Base-by-base conservation (phyloP, 192 early-diverging fungal species). In the Backusella circina region DNA sequence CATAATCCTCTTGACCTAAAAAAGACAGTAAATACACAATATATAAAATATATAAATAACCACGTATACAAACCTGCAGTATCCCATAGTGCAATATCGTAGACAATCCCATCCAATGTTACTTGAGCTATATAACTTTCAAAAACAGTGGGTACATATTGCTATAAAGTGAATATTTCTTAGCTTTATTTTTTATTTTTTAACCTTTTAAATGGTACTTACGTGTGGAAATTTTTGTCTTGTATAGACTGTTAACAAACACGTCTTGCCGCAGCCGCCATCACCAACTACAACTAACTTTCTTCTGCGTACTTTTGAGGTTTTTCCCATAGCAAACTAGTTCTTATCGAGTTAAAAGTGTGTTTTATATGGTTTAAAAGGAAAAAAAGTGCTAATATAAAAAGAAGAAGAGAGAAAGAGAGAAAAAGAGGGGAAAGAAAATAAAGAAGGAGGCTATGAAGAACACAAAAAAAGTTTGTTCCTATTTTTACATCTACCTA, bases 261-360 rank as follows among this genome's bases (percentile, higher is more conserved):
- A 92, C 7, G 93, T 94, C 75, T 94, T 94, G 38, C 93, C 93
- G 73, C 93, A 93, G 67, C 91, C 91, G 76, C 93, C 93, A 76
- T 94, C 93, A 23, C 93, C 93, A 36, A 80, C 75, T 23, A 79
- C 74, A 28, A 79, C 77, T 0, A 79, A 41, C 68, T 79, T 79
- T 69, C 75, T 61, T 26, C 54, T 61, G 54, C 23, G 23, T 61
- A 61, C 23, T 61, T 61, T 61, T 61, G 54, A 23, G 7, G 54
- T 28, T 26, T 61, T 61, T 61, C 21, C 54, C 54, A 61, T 61
- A 61, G 23, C 1, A 26, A 61, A 61, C 21, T 12, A 28, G 54
- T 12, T 61, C 12, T 21, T 12, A 28, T 23, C 21, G 23, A 26
- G 21, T 61, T 61, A 61, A 26, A 8, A 28, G 13, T 12, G 21